phyloP scores from a whole-genome alignment of 2,329 filamentous ascomycete species.

The Scorias spongiosa region DNA sequence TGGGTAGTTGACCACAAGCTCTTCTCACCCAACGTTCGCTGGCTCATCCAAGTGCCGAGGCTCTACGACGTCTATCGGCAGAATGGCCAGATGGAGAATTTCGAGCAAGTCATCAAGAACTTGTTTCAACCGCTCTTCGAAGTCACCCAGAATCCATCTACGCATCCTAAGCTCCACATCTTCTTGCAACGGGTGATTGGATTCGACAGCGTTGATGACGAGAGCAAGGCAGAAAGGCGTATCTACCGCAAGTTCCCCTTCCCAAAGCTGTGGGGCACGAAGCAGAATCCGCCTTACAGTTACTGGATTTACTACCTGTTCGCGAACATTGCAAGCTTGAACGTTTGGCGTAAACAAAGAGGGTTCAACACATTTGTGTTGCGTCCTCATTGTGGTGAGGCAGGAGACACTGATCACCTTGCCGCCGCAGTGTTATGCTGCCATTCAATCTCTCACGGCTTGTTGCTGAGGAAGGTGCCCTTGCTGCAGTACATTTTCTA shows the following conservation, averaged over 20 bases:
- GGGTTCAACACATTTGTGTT: slow-evolving; percentile 94
- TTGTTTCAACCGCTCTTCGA: slow-evolving; percentile 90
- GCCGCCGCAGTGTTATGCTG: slow-evolving; percentile 83
- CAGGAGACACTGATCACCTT: slow-evolving; percentile 90
- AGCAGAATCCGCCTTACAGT: slow-evolving; percentile 93
- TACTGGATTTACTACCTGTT: slow-evolving; percentile 99
- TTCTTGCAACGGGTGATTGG: slow-evolving; percentile 93
- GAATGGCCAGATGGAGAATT: slow-evolving; percentile 71
- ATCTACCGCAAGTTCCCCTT: slow-evolving; percentile 93
- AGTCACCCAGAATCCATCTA: slow-evolving; percentile 72
- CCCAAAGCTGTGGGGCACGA: slow-evolving; percentile 74
- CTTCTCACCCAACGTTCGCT: slow-evolving; percentile 93
- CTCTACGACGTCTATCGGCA: slow-evolving; percentile 94
- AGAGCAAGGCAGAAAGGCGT: slow-evolving; percentile 88
- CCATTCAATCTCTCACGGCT: slow-evolving; percentile 91
- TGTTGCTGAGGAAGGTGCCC: slow-evolving; percentile 84
- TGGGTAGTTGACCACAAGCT: slow-evolving; percentile 98
- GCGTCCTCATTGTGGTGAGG: slow-evolving; percentile 89
- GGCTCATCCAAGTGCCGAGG: slow-evolving; percentile 89
- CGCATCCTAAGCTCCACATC: slow-evolving; percentile 82
- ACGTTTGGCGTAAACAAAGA: slow-evolving; percentile 75
- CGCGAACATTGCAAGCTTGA: slow-evolving; percentile 83
- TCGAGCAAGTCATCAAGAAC: slow-evolving; percentile 80
- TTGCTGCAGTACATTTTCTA: slow-evolving; percentile 95
- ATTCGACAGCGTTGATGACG: slow-evolving; percentile 94